These are phyloP conservation scores for Anthoceros angustus DNA, from an alignment of 225 moss, liverwort and hornwort genomes.

Conservation along the genomic window DNA sequence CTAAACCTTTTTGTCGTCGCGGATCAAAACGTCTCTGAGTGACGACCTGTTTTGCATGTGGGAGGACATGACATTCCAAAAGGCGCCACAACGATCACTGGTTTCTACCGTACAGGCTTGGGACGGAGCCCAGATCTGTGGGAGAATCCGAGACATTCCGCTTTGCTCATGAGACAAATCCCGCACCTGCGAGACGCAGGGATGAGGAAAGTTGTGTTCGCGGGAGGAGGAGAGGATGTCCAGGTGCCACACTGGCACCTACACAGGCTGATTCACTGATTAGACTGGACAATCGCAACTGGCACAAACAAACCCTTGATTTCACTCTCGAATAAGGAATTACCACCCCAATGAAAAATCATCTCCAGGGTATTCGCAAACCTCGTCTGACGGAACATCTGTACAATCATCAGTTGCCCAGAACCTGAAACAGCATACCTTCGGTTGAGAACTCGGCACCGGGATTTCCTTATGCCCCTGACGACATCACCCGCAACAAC, in stretches of 20 bases:
- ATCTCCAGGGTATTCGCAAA: too few species aligned
- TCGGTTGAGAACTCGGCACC: too few species aligned
- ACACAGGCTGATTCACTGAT: not conserved
- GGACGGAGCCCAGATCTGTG: conserved; percentile 6
- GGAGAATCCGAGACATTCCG: conserved; percentile 3
- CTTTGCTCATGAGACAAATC: conserved; percentile 14
- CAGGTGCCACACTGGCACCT: conserved; percentile 3
- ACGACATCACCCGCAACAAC: too few species aligned
- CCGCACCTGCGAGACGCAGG: conserved; percentile 7
- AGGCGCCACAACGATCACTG: not conserved
- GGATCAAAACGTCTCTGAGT: too few species aligned
- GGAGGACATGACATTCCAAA: not conserved
- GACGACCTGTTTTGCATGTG: too few species aligned
- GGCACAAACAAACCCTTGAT: not conserved
- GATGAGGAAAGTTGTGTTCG: conserved; percentile 8
- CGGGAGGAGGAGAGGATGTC: conserved; percentile 9
- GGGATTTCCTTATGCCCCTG: too few species aligned
- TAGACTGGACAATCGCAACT: not conserved
- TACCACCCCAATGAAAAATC: not conserved
- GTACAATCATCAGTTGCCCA: too few species aligned
- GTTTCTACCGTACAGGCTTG: conserved; percentile 1
- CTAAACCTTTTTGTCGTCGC: too few species aligned
- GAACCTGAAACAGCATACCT: too few species aligned
- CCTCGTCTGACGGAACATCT: too few species aligned
- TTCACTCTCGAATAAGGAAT: not conserved